Evolutionary conservation across 352 stramenopile species (phyloP).

Genomic region (Phytophthora agathidicida): DNA sequence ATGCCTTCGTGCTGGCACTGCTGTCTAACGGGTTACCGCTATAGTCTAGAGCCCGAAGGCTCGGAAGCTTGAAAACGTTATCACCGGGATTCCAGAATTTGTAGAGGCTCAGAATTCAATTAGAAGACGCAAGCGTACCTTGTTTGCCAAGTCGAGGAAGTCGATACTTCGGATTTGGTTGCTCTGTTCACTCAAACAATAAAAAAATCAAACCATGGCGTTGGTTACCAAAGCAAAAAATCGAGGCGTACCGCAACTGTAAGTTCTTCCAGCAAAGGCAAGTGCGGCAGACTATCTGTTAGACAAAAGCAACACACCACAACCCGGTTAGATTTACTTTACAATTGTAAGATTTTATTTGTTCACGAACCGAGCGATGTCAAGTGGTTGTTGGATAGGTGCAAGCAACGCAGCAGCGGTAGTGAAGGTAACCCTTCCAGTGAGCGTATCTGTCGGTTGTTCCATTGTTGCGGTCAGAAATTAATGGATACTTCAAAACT

Average conservation of each 20-base stretch:
- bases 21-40: slow-evolving; percentile 38
- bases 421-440: slow-evolving; percentile 56
- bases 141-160: slow-evolving; percentile 38
- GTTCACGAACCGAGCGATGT: slow-evolving; percentile 42
- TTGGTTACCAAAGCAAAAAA: neutral
- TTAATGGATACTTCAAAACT: neutral
- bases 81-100: neutral
- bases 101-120: no score
- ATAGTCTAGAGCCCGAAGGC: slow-evolving; percentile 57
- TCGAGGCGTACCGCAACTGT: slow-evolving; percentile 38
- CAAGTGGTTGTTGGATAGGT: slow-evolving; percentile 59
- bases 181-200: slow-evolving; percentile 32
- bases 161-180: slow-evolving; percentile 60
- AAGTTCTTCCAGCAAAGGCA: slow-evolving; percentile 62
- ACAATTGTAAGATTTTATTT: no score
- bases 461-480: neutral
- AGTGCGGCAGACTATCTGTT: slow-evolving; percentile 48
- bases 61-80: slow-evolving; percentile 38
- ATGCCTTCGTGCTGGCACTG: slow-evolving; percentile 15
- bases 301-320: neutral
- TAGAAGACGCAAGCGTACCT: no score
- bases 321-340: no score
- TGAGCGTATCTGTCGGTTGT: slow-evolving; percentile 40
- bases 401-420: slow-evolving; percentile 43
- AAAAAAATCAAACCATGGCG: neutral